Evolutionary conservation across 768 basidiomycete species (phyloP), one percentile per base, ranked within the genome.

Genomic region (Agaricus sinodeliciosus): DNA sequence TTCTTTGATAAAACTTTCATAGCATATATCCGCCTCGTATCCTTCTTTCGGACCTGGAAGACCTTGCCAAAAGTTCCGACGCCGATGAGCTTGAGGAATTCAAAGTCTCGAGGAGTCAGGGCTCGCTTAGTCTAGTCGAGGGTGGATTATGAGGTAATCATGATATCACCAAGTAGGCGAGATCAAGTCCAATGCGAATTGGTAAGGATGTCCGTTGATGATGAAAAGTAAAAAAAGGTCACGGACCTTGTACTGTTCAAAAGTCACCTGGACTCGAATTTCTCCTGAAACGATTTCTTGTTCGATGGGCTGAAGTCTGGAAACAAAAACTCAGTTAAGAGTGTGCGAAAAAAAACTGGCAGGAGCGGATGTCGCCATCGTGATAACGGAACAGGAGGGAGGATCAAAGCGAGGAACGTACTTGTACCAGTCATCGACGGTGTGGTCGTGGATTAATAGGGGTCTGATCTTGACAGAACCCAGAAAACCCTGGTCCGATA

Each of bases 1-100:
- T 92, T 94, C 74, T 99, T 99, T 28, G 91, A 94, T 36, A 99
- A 79, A 52, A 98, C 91, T 65, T 99, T 99, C 95, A 99, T 98
- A 48, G 96, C 96, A 73, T 97, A 99, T 71, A 99, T 98, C 43
- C 96, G 90, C 68, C 92, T 90, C 39, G 96, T 99, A 73, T 99
- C 94, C 67, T 78, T 85, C 73, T 99, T 99, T 56, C 96, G 90
- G 45, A 99, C 96, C 69, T 99, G 96, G 77, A 97, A 98, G 16
- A 99, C 96, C 50, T 93, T 90, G 44, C 94, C 96, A 66, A 99
- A 99, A 0, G 96, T 98, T 1, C 96, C 96, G 45, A 94, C 85
- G 53, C 96, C 96, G 69, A 99, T 98, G 53, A 99, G 87, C 68
- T 96, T 96, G 63, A 99, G 84, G 72, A 98, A 96, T 65, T 98